Evolutionary conservation across 345 rosid species (phyloP), one percentile per base, ranked within the genome.

Genomic region (Brassica nigra): DNA sequence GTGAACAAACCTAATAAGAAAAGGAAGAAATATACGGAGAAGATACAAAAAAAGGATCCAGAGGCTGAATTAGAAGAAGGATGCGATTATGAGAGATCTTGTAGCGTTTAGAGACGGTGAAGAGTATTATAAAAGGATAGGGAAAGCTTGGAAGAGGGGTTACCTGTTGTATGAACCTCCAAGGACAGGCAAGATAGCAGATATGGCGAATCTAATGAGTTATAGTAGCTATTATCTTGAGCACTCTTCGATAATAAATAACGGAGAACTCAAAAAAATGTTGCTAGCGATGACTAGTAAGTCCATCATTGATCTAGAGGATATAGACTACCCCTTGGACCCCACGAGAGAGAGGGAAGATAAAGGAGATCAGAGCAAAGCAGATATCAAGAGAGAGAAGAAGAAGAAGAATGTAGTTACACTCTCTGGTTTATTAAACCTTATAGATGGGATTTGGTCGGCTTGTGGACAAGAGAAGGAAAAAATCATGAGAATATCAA

Each of bases 371-470:
- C 49, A 34, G 42, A 61, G 34, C 34, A 58, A n/a, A 20, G 3
- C 68, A n/a, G 27, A 63, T 1, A 33, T 9, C 44, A 63, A n/a
- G 23, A 8, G 11, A 31, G 68, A 63, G 42, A n/a, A 63, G 36
- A 28, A 63, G 36, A 28, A 62, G 6, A 33, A 33, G 2, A 78
- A 71, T 23, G 31, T 64, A n/a, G 83, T 85, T 27, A 83, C 88
- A 5, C 81, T 84, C 33, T 82, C 86, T 0, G 87, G 86, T 4
- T 61, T 87, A 2, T 30, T 87, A 61, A 85, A 87, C 78, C 73
- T 80, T 61, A 82, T 87, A 9, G 85, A 87, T 80, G 90, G 87
- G 14, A 23, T 82, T n/a, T 82, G 88, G 84, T 87, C 88, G 8
- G 83, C 86, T 54, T 83, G 82, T 42, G 85, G 80, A 1, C 82